Base-by-base conservation (phyloP, 1,284 basidiomycete genomes). In the Ustanciosporium gigantosporum region DNA sequence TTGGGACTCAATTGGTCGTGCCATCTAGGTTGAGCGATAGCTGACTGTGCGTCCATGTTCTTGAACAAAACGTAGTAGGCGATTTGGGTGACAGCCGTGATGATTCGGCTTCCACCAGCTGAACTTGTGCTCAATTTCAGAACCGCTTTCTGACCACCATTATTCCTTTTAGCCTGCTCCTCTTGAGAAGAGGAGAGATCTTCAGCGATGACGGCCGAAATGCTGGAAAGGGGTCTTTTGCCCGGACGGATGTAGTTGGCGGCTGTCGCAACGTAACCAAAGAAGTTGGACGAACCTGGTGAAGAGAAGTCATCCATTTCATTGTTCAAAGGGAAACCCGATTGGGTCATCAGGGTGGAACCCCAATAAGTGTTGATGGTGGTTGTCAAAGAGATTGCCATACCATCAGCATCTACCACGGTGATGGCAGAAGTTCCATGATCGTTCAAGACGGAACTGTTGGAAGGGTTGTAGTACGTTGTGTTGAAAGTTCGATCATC, bases 311-410 rank as follows among this genome's bases (percentile, higher is more conserved):
- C 80, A 65, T 81, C 80, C 76, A 80, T 75, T 52, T 81, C 79
- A 38, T 73, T 50, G 49, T 76, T 73, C 24, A 72, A 50, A 34
- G 74, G 59, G 52, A 77, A 69, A 16, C 73, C 70, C 35, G 72
- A 52, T 4, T 41, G 40, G 5, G 67, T 72, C 58, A 69, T 67
- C 36, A 75, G 59, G 17, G 24, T 16, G 14, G 31, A 41, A 13
- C 80, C 80, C 74, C 74, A 81, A 46, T 72, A 78, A 5, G 76
- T 67, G 60, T 80, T 71, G 53, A 81, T 73, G 0, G 80, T 81
- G 2, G 80, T 81, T 4, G 80, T 81, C 29, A 81, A 49, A 21
- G 78, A 76, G 36, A 81, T 70, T 2, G 79, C 76, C 60, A 78
- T 76, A 2, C 80, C 80, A 16, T 67, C 39, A 0, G 52, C 53